Evolutionary conservation across 495 filamentous ascomycete species (phyloP), one percentile per base, ranked within the genome.

Genomic region (Penicillium daleae): DNA sequence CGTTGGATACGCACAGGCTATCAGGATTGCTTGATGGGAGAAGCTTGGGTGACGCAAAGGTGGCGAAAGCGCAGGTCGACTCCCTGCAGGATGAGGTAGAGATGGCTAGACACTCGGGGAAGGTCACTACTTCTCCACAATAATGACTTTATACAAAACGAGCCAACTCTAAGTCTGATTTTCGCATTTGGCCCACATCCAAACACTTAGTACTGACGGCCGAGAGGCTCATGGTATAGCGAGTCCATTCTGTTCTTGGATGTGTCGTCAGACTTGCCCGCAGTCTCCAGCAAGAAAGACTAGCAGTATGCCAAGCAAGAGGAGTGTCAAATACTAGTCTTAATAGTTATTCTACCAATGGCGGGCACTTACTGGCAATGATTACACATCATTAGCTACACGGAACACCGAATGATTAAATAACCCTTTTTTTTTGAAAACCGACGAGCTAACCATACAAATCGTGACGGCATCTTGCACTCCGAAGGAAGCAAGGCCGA

Each of bases 391-490:
- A 39, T 39, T 15, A 1, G 21, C 40, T 22, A 21, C 7, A 27
- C 5, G 8, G n/a, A 31, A 26, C 49, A 19, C 49, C 26, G 35
- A 24, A 24, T 52, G 19, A 46, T 35, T 52, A 59, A 60, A 26
- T 59, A 44, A 63, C 40, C 56, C 55, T 59, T 57, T 59, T 66
- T 29, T 52, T 53, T 57, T 26, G 57, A 54, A 12, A n/a, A 35
- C 3, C 10, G 15, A 35, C 21, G 22, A 57, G 60, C 57, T 68
- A 71, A 71, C 55, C 65, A 40, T 68, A 71, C 62, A 71, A 53
- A 59, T 71, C 68, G 62, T 71, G 54, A 71, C 60, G 49, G 40
- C 62, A 56, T 65, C 55, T 27, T 59, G 49, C 49, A 12, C 29
- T 8, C 26, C 26, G 9, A 24, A 26, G 2, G 44, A 26, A 32